Base-by-base conservation (phyloP, 2,329 filamentous ascomycete species). In the Fusarium sublunatum region DNA sequence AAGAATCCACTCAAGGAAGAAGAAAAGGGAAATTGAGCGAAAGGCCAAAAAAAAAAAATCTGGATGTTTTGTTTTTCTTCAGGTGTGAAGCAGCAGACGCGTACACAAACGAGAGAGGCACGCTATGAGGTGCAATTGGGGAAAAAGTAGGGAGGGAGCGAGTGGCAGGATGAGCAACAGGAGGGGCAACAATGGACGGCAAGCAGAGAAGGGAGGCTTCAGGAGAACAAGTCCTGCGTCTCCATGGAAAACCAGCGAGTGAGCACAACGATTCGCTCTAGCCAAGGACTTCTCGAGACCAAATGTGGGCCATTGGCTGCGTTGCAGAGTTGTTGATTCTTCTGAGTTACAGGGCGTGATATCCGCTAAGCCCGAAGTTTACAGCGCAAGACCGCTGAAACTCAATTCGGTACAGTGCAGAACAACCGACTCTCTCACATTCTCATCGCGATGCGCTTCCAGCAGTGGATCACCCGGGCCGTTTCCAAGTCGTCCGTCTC, bases 101-200 rank as follows among this genome's bases (percentile, higher is more conserved):
- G 39, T 53, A 58, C 44, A 55, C 44, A 61, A 60, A 61, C 19
- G 19, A 63, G 13, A 54, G 51, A 45, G 46, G 61, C 49, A 43
- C 31, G 50, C 42, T 19, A 19, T 53, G 45, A 61, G 31, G 52
- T 19, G 19, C 19, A 26, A 62, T 36, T 60, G 41, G 46, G 25
- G 51, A 53, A 44, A 58, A 29, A 41, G 26, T 45, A 56, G 49
- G 54, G 54, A 59, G 41, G 22, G 53, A 39, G 53, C 22, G 40
- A 57, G 49, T 39, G 34, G 24, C 11, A 46, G 26, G 38, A 48
- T 13, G 36, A 44, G 26, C 40, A 53, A 41, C n/a, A 24, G 35
- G 53, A 56, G 44, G 50, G 35, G 34, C 41, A 61, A 58, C 58
- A 66, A 68, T 66, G 58, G 58, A 65, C 19, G 71, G 61, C 61